Evolutionary conservation across 495 filamentous ascomycete genomes (phyloP), one percentile per base, ranked within the genome.

Genomic region (Penicillium maclennaniae): DNA sequence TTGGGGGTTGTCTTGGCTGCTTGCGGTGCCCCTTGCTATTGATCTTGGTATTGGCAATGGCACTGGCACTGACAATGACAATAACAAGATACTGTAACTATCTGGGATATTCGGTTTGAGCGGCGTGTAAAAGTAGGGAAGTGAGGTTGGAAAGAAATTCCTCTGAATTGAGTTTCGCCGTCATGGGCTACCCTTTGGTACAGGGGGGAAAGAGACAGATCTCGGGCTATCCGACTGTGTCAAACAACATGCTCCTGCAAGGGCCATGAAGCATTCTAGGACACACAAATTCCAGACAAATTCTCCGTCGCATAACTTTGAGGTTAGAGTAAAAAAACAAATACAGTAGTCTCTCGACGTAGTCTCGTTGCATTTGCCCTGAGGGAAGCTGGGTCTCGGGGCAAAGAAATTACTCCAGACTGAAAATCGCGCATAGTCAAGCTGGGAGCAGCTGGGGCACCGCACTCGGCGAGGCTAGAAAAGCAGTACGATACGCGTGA

Each of bases 401-500:
- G 31, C 31, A 34, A 34, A 34, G 48, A 51, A 44, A 51, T 42
- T 49, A 26, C 45, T 36, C 10, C 12, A 21, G n/a, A 21, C 25
- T 19, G 51, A 67, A 67, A 67, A 67, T 67, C 63, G 63, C 63
- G 63, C 63, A 67, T 67, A 63, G 53, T 62, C 51, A 62, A 61
- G 58, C 46, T 58, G 55, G 41, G 45, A 50, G 58, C 55, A 56
- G 41, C 21, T 39, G 42, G 51, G 57, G 47, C 26, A 49, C 48
- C 51, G 50, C 58, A 45, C 54, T 63, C 50, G 59, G 61, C 55
- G 53, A 47, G 53, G 45, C 56, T 39, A 38, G 41, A 17, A 40
- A 41, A 44, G 27, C 15, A 8, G 40, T 58, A 55, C 51, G 9
- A 44, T 55, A 60, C 39, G 21, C 38, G 52, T 20, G 27, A 27